These are phyloP conservation scores for Blastobotrys terrestris DNA, from an alignment of 805 yeast genomes.

Conservation along the genomic window DNA sequence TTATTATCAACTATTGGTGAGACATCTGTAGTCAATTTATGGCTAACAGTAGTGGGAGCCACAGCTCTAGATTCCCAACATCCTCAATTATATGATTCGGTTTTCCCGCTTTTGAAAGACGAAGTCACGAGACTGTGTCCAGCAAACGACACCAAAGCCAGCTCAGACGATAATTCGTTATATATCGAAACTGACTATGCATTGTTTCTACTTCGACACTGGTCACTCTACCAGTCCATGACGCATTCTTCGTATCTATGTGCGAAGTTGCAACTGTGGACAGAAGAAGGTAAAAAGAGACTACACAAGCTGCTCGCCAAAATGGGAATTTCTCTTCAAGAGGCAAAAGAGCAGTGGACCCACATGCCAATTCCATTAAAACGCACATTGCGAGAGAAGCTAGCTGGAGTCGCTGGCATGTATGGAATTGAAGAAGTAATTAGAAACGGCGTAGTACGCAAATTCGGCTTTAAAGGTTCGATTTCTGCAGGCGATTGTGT, in stretches of 20 bases:
- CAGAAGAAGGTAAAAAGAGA: slow-evolving; percentile 81
- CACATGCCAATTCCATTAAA: slow-evolving; percentile 81
- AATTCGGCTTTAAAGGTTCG: slow-evolving; percentile 82
- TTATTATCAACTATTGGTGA: slow-evolving; percentile 78
- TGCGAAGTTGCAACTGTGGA: slow-evolving; percentile 81
- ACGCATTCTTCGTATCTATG: slow-evolving; percentile 87
- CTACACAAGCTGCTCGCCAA: slow-evolving; percentile 89
- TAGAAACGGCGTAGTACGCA: slow-evolving; percentile 78
- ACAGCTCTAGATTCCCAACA: slow-evolving; percentile 69
- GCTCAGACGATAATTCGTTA: slow-evolving; percentile 35
- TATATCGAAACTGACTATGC: slow-evolving; percentile 78
- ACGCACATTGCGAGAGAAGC: slow-evolving; percentile 60
- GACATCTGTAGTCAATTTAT: slow-evolving; percentile 56
- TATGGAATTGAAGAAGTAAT: slow-evolving; percentile 80
- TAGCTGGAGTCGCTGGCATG: slow-evolving; percentile 60
- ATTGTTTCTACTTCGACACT: slow-evolving; percentile 79
- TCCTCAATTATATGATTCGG: slow-evolving; percentile 61
- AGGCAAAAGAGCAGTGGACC: slow-evolving; percentile 89
- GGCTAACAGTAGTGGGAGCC: slow-evolving; percentile 88
- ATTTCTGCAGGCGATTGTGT: slow-evolving; percentile 90
- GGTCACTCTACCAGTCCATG: slow-evolving; percentile 89
- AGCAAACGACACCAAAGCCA: slow-evolving; percentile 16
- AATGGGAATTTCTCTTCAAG: slow-evolving; percentile 87
- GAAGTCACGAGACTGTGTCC: slow-evolving; percentile 68
- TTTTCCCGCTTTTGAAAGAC: slow-evolving; percentile 70